phyloP scores from a whole-genome alignment of 345 rosid genomes.

The Limnanthes douglasii region DNA sequence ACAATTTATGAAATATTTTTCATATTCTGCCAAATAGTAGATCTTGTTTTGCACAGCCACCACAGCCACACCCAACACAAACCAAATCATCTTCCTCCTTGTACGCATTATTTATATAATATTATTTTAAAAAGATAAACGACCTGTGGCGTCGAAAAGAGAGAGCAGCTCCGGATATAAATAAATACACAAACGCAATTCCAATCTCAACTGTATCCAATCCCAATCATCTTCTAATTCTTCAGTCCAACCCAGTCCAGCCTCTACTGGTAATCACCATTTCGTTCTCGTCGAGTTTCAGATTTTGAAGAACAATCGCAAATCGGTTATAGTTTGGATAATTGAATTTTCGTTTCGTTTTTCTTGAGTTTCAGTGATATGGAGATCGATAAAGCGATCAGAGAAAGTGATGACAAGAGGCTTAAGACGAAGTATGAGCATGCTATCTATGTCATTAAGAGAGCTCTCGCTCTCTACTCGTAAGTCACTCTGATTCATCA shows the following conservation, averaged over 20 bases:
- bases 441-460: slow-evolving; percentile 71
- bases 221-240: not conserved
- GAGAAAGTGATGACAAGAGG: slow-evolving; percentile 73
- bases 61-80: too few relatives aligned
- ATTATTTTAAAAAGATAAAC: too few relatives aligned
- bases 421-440: slow-evolving; percentile 84
- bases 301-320: too few relatives aligned
- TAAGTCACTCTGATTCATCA: too few relatives aligned
- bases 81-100: too few relatives aligned
- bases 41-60: too few relatives aligned
- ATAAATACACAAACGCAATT: slow-evolving; percentile 2
- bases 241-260: not conserved
- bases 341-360: not conserved
- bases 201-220: slow-evolving; percentile 10
- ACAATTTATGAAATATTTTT: too few relatives aligned
- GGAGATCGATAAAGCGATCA: slow-evolving; percentile 89
- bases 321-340: too few relatives aligned
- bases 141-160: too few relatives aligned
- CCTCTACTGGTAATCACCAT: slow-evolving; percentile 2
- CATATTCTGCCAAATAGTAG: too few relatives aligned
- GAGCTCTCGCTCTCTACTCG: slow-evolving; percentile 93
- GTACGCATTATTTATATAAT: too few relatives aligned
- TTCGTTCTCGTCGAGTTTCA: not conserved
- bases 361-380: slow-evolving; percentile 15
- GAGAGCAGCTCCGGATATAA: too few relatives aligned